Conservation (phyloP, 768 basidiomycete genomes). For the Hericium coralloides region DNA sequence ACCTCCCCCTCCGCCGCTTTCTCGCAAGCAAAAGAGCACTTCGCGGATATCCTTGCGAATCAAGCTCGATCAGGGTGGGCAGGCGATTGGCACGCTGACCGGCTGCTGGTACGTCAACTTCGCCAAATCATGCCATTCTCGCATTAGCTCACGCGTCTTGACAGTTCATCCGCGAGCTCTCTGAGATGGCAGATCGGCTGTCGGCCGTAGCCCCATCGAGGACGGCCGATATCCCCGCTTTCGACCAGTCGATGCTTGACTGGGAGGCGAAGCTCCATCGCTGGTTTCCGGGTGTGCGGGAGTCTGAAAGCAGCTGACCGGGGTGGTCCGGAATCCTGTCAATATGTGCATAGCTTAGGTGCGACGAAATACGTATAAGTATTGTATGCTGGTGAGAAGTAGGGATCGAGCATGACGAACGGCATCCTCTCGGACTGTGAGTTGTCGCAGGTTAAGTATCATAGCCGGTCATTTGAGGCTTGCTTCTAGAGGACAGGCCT, state of each 20-base stretch:
- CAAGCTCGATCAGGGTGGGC: not conserved
- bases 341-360: too few relatives aligned
- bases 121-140: too few relatives aligned
- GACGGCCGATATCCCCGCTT: constrained; percentile 8
- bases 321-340: too few relatives aligned
- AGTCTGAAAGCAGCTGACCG: not conserved
- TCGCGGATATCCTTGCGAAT: not conserved
- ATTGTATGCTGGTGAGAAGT: too few relatives aligned
- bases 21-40: constrained; percentile 29
- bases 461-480: too few relatives aligned
- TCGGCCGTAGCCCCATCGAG: constrained; percentile 7
- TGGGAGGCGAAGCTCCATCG: constrained; percentile 18
- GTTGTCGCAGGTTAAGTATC: too few relatives aligned
- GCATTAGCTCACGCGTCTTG: too few relatives aligned
- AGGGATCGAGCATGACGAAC: too few relatives aligned
- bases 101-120: not conserved
- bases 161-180: constrained; percentile 30
- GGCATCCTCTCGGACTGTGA: too few relatives aligned
- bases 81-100: not conserved
- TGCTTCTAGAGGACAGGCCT: too few relatives aligned
- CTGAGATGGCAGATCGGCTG: constrained; percentile 11
- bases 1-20: constrained; percentile 34
- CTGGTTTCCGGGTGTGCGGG: constrained; percentile 18
- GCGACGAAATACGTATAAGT: too few relatives aligned
- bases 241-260: constrained; percentile 9